Percentiles rank a stretch among this genome's conserved stretches.
These are phyloP conservation scores for Lecanicillium sp. DNA, from an alignment of 2,329 filamentous ascomycete genomes.

Conservation along the genomic window DNA sequence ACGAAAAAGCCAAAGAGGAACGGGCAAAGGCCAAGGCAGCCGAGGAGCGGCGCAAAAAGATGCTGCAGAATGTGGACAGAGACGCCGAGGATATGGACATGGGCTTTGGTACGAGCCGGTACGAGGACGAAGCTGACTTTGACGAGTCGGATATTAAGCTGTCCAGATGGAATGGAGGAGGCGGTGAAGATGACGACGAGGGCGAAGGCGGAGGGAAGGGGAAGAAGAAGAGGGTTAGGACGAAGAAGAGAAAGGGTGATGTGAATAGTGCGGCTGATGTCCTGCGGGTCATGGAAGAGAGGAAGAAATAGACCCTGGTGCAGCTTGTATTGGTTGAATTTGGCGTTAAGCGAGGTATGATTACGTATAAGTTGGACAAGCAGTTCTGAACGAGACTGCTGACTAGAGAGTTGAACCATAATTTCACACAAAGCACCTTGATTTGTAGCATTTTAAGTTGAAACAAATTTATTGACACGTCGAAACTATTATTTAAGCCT, in stretches of 20 bases:
- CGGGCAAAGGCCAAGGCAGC: slow-evolving; percentile 43
- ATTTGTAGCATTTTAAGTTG: too few relatives aligned
- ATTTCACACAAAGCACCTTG: too few relatives aligned
- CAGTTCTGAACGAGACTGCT: too few relatives aligned
- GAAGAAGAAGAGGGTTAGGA: slow-evolving; percentile 58
- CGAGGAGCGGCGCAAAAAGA: slow-evolving; percentile 62
- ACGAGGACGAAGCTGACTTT: slow-evolving; percentile 81
- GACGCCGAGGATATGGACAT: slow-evolving; percentile 90
- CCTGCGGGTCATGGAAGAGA: slow-evolving; percentile 64
- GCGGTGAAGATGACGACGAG: slow-evolving; percentile 43
- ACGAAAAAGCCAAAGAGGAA: slow-evolving; percentile 30
- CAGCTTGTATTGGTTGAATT: too few relatives aligned
- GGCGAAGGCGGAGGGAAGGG: slow-evolving; percentile 32
- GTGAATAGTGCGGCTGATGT: slow-evolving; percentile 75
- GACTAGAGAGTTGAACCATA: too few relatives aligned
- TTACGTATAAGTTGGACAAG: too few relatives aligned
- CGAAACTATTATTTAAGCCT: too few relatives aligned
- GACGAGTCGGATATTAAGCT: slow-evolving; percentile 62
- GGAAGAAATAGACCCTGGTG: slow-evolving; percentile 34
- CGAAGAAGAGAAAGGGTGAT: slow-evolving; percentile 72
- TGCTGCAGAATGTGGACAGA: slow-evolving; percentile 66
- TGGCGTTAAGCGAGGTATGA: too few relatives aligned
- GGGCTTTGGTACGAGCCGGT: slow-evolving; percentile 82
- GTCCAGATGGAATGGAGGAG: slow-evolving; percentile 60
- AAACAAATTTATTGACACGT: too few relatives aligned